These are phyloP conservation scores for Mycothermus thermophilus DNA, from an alignment of 495 filamentous ascomycete genomes.

Conservation along the genomic window DNA sequence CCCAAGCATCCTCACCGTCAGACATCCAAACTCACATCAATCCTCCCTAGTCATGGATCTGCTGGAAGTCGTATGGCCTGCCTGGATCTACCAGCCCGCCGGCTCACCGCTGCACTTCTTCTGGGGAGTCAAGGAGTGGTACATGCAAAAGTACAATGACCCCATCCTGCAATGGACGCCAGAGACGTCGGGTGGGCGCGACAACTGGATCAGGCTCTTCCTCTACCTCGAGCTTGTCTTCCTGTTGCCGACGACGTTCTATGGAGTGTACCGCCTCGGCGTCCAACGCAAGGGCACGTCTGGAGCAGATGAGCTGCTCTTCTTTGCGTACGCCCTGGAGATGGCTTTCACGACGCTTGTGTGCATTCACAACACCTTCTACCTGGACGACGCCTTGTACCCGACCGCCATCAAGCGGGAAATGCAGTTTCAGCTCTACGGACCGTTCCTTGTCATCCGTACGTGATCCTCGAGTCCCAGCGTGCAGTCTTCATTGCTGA, in stretches of 20 bases:
- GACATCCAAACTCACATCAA: background rate
- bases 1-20: background rate
- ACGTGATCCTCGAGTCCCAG: constrained; percentile 23
- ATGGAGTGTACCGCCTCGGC: constrained; percentile 27
- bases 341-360: constrained; percentile 57
- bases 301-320: constrained; percentile 43
- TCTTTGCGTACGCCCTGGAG: constrained; percentile 56
- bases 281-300: constrained; percentile 20
- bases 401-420: constrained; percentile 38
- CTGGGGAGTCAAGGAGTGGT: constrained; percentile 40
- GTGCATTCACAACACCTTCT: constrained; percentile 43
- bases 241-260: constrained; percentile 54
- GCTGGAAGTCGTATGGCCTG: constrained; percentile 46
- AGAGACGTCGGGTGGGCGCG: constrained; percentile 15
- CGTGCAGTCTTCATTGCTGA: constrained; percentile 1
- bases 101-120: constrained; percentile 33
- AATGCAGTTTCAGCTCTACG: constrained; percentile 41
- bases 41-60: constrained; percentile 45
- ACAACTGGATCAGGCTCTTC: constrained; percentile 56
- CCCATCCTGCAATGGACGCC: constrained; percentile 57
- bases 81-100: constrained; percentile 32
- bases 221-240: constrained; percentile 55
- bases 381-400: constrained; percentile 38
- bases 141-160: constrained; percentile 58
- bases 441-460: constrained; percentile 61